Evolutionary conservation across 306 rosid species (phyloP), one percentile per base, ranked within the genome.

Genomic region (Crotalaria pallida): DNA sequence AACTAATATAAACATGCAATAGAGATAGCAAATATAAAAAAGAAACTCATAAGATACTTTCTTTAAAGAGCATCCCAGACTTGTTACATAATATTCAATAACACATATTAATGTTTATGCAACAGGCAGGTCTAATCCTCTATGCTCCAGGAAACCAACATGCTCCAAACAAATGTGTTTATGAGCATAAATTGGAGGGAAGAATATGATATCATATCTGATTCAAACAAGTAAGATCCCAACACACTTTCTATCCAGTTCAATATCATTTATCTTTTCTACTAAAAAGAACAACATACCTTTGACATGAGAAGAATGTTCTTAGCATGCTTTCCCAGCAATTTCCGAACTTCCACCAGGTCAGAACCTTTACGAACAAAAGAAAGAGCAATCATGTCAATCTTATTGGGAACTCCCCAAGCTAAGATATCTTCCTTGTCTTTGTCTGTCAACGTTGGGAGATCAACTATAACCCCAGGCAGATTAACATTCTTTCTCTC

Each of bases 401-500:
- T 93, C 56, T 84, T 81, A 64, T 90, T 93, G 33, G 98, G 98
- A 76, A 93, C 61, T 36, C 98, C 97, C 98, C 98, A 93, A 41
- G 9, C 5, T 78, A 93, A 63, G 66, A 93, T 90, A 73, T 93
- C 98, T 75, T 90, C 98, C 77, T 85, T 87, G 84, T 93, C 98
- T 51, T 93, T 93, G 16, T 88, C 98, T 0, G 98, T 94, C 62
- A 94, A 76, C 44, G 98, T 94, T 8, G 98, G 98, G 76, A 94
- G 98, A 82, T 88, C 98, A 72, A 94, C 97, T 3, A 90, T 40
- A 0, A 94, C 92, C 33, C 98, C 98, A 2, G 98, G 98, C 33
- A 94, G 86, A 85, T 94, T 94, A 62, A 94, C 98, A 74, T 94
- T 94, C 85, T 94, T 94, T 18, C 98, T 85, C 86, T 94, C 98